Conservation (phyloP, 2,329 filamentous ascomycete species). For the Fusarium setosum region DNA sequence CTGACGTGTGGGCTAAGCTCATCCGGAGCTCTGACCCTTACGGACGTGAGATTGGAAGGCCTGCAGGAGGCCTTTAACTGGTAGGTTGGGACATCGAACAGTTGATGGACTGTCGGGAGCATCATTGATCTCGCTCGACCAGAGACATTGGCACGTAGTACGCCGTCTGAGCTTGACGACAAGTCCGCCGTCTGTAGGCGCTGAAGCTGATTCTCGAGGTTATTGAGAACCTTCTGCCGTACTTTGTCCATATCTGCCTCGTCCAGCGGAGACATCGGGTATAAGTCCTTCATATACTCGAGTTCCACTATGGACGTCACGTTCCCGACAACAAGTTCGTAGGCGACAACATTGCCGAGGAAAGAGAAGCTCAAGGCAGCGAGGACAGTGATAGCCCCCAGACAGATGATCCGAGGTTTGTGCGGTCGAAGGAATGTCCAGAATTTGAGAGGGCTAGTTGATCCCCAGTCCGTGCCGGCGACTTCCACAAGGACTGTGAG, state of each 20-base stretch:
- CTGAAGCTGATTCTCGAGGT: slow-evolving; percentile 1
- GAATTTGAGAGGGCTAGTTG: slow-evolving; percentile 27
- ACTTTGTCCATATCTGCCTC: neutral
- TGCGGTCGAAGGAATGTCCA: slow-evolving; percentile 20
- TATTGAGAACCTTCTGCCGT: neutral
- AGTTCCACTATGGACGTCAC: slow-evolving; percentile 6
- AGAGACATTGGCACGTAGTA: slow-evolving; percentile 18
- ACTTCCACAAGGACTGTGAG: slow-evolving; percentile 28
- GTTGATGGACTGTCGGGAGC: neutral
- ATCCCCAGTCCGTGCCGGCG: slow-evolving; percentile 26
- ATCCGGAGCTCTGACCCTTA: neutral
- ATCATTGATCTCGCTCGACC: neutral
- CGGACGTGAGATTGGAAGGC: neutral
- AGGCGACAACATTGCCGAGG: slow-evolving; percentile 22
- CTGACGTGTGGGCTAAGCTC: neutral
- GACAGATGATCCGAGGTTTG: slow-evolving; percentile 17
- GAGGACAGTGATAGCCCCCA: slow-evolving; percentile 17
- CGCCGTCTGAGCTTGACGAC: neutral
- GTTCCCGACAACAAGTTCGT: slow-evolving; percentile 4
- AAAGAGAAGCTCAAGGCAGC: slow-evolving; percentile 23
- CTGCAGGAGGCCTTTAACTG: slow-evolving; percentile 1
- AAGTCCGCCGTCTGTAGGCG: neutral
- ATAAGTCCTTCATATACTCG: slow-evolving; percentile 18
- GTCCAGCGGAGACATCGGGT: slow-evolving; percentile 1
- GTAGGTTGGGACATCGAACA: slow-evolving; percentile 17